Conservation (phyloP, 371 early-diverging fungal genomes). For the Mortierella sp. region DNA sequence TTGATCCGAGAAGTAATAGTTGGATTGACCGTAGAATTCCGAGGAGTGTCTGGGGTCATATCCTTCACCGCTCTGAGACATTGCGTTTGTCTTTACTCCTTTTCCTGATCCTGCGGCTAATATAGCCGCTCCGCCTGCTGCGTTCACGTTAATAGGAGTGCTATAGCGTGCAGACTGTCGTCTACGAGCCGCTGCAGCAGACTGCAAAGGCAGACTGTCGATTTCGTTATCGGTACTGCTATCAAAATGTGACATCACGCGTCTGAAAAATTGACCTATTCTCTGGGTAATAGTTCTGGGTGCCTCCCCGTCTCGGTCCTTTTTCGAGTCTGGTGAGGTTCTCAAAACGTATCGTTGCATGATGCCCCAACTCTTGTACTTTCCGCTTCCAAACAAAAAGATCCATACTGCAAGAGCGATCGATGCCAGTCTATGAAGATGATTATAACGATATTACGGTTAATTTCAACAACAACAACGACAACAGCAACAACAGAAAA, state of each 20-base stretch:
- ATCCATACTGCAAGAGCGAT: constrained; percentile 47
- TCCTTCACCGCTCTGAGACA: background rate
- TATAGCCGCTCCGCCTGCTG: background rate
- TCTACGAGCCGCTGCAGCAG: constrained; percentile 11
- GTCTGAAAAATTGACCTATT: constrained; percentile 9
- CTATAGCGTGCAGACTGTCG: constrained; percentile 24
- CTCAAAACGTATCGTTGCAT: constrained; percentile 45
- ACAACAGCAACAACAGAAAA: background rate
- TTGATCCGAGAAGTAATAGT: constrained; percentile 40
- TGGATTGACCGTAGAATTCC: constrained; percentile 2
- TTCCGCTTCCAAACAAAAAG: constrained; percentile 50
- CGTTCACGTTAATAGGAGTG: constrained; percentile 1
- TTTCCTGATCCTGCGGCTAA: background rate
- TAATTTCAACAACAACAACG: background rate
- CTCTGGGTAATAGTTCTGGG: constrained; percentile 3
- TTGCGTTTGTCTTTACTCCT: background rate
- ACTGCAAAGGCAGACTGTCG: constrained; percentile 25
- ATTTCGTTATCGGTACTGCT: constrained; percentile 30
- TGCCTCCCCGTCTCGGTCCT: constrained; percentile 5
- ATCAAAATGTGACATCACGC: constrained; percentile 16
- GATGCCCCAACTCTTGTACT: constrained; percentile 54
- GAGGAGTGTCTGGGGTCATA: constrained; percentile 14
- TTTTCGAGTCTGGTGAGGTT: constrained; percentile 41
- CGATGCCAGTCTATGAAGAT: constrained; percentile 32
- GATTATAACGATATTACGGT: background rate